These are phyloP conservation scores for Sclerotinia borealis DNA, from an alignment of 2,329 filamentous ascomycete genomes.

Conservation along the genomic window DNA sequence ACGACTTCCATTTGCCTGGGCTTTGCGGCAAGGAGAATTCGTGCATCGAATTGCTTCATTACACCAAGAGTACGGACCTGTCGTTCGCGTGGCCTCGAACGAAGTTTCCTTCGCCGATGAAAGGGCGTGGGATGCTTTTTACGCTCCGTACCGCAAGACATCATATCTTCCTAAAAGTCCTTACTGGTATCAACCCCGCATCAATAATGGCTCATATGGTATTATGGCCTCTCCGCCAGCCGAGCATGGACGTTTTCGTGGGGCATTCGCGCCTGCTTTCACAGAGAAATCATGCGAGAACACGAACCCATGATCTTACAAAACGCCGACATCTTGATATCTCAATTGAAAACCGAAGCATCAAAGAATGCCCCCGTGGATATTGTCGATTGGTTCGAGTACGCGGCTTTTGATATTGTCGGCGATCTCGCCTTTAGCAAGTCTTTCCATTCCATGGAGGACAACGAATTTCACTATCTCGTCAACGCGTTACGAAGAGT, in stretches of 20 bases:
- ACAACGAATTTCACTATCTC: neutral
- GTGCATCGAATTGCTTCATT: neutral
- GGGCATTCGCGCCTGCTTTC: neutral
- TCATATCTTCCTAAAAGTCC: neutral
- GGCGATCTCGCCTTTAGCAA: neutral
- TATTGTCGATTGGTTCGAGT: neutral
- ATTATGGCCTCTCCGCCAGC: neutral
- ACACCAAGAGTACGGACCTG: constrained; percentile 31
- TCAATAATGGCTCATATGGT: neutral
- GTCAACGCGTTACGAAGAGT: neutral
- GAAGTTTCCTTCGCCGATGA: constrained; percentile 32
- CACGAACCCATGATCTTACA: neutral
- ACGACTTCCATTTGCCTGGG: neutral
- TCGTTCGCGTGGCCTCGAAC: constrained; percentile 32
- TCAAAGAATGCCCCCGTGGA: neutral
- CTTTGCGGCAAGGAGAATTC: neutral
- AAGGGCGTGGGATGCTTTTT: neutral
- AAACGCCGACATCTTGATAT: neutral
- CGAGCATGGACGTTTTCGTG: neutral
- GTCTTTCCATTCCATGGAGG: neutral
- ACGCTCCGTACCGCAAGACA: neutral
- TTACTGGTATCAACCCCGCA: neutral
- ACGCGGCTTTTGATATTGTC: neutral
- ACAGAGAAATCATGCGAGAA: constrained; percentile 1
- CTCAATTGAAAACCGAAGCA: neutral